A percentile compares a stretch with the other conserved stretches of the same genome.
Evolutionary conservation across 2,329 filamentous ascomycete genomes (phyloP).

Genomic region (Venturia pyrina): DNA sequence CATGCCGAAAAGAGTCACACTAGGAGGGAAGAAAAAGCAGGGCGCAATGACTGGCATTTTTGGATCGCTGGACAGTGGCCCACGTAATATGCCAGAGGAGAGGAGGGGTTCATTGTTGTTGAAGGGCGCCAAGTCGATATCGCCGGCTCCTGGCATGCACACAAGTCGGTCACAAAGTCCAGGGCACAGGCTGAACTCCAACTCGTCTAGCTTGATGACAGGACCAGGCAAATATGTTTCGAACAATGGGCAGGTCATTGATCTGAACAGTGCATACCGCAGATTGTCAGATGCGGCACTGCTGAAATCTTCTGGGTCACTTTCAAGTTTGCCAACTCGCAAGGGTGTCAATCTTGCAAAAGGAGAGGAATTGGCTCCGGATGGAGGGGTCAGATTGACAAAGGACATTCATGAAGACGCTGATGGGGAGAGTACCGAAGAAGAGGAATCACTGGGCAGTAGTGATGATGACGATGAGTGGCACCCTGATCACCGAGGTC

Average conservation of each 20-base stretch:
- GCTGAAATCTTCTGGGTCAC: conserved; percentile 50
- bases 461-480: conserved; percentile 58
- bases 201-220: conserved; percentile 34
- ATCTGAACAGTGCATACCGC: conserved; percentile 60
- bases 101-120: neutral
- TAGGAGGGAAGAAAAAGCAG: conserved; percentile 31
- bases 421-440: conserved; percentile 58
- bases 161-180: conserved; percentile 27
- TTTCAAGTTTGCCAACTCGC: conserved; percentile 50
- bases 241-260: conserved; percentile 51
- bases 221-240: conserved; percentile 39
- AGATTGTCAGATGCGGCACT: conserved; percentile 63
- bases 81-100: conserved; percentile 17
- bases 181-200: conserved; percentile 35
- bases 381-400: conserved; percentile 47
- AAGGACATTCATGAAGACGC: conserved; percentile 62
- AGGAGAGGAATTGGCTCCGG: conserved; percentile 34
- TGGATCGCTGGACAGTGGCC: conserved; percentile 16
- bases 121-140: conserved; percentile 30
- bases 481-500: conserved; percentile 28
- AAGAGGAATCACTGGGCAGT: conserved; percentile 38
- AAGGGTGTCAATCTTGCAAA: conserved; percentile 35
- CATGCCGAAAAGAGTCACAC: conserved; percentile 32
- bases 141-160: conserved; percentile 23
- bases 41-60: conserved; percentile 38